phyloP scores from a whole-genome alignment of 352 stramenopile genomes.

The Aphanomyces cochlioides region DNA sequence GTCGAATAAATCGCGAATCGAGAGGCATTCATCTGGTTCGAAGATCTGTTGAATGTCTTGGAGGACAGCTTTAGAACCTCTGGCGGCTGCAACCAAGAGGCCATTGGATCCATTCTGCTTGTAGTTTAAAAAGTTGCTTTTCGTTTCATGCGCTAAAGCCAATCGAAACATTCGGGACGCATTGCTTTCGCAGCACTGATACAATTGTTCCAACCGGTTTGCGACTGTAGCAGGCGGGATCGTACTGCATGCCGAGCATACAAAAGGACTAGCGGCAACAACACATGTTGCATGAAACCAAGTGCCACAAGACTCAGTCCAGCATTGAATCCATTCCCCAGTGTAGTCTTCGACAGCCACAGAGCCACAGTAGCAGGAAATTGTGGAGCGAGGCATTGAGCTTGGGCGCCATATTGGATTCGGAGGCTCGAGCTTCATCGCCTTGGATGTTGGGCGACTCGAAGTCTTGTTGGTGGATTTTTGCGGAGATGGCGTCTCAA shows the following conservation, averaged over 20 bases:
- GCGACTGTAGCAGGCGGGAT: neutral
- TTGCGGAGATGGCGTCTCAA: no score
- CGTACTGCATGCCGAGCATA: neutral
- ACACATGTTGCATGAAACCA: slow-evolving; percentile 78
- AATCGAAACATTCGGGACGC: neutral
- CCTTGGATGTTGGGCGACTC: no score
- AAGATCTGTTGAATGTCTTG: neutral
- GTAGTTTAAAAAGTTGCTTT: neutral
- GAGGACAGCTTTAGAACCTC: slow-evolving; percentile 5
- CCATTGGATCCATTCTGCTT: neutral
- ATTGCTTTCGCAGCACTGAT: neutral
- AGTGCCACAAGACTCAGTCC: slow-evolving; percentile 50
- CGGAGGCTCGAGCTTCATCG: neutral
- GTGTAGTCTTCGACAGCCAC: slow-evolving; percentile 47
- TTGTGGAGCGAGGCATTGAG: slow-evolving; percentile 23
- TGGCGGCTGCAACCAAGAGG: neutral
- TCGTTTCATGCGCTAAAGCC: no score
- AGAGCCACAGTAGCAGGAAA: slow-evolving; percentile 55
- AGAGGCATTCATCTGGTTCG: neutral
- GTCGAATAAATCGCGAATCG: neutral
- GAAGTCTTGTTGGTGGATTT: no score
- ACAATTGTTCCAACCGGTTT: neutral
- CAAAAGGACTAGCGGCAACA: neutral
- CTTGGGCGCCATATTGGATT: neutral
- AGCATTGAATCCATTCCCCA: slow-evolving; percentile 68